Conservation (phyloP, 1,284 basidiomycete species). For the Naganishia albida region DNA sequence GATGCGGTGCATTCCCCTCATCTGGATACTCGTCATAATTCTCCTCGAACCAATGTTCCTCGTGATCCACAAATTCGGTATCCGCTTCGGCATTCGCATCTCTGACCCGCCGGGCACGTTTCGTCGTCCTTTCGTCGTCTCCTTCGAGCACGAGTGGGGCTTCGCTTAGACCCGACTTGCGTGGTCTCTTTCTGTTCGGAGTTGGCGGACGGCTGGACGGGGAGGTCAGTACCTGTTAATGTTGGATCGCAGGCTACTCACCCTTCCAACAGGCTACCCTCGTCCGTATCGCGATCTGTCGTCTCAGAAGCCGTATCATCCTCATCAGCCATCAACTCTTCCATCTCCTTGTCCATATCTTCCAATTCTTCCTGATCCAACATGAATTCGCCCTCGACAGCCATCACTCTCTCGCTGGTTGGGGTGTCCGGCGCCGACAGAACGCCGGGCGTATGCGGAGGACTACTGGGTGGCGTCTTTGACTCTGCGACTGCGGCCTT, state of each 20-base stretch:
- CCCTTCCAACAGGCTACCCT: conserved; percentile 11
- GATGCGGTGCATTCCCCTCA: conserved; percentile 29
- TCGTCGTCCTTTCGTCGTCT: conserved; percentile 18
- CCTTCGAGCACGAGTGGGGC: background rate
- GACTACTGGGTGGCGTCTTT: conserved; percentile 10
- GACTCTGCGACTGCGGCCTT: conserved; percentile 2
- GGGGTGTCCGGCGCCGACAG: conserved; percentile 7
- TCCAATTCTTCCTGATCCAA: conserved; percentile 23
- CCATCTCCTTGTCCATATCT: conserved; percentile 30
- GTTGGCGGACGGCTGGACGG: conserved; percentile 17
- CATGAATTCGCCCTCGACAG: conserved; percentile 16
- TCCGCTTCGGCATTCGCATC: conserved; percentile 25
- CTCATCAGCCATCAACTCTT: conserved; percentile 32
- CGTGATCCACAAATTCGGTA: conserved; percentile 31
- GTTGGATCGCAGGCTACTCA: background rate
- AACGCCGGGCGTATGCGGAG: conserved; percentile 15
- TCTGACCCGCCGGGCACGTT: conserved; percentile 5
- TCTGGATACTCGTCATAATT: conserved; percentile 34
- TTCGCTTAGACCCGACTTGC: conserved; percentile 22
- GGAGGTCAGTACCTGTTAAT: background rate
- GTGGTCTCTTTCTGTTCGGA: conserved; percentile 27
- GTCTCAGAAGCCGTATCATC: conserved; percentile 26
- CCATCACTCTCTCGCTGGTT: background rate
- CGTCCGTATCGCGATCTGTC: conserved; percentile 23
- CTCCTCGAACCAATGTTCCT: conserved; percentile 30